Base-by-base conservation (phyloP, 768 basidiomycete species). In the Naematelia encephala region DNA sequence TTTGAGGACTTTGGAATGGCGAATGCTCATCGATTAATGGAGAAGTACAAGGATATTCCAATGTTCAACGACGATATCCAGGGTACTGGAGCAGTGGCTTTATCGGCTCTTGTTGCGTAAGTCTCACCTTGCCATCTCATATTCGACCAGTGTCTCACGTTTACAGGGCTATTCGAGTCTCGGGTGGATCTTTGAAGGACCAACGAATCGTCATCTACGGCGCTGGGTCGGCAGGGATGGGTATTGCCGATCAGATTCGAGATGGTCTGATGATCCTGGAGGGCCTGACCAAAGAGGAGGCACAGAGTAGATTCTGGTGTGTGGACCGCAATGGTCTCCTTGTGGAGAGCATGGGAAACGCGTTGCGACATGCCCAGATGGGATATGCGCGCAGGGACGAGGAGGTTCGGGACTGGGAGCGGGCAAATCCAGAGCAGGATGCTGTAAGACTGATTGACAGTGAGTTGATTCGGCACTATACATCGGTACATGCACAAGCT, bases 171-270 rank as follows among this genome's bases (percentile, higher is more conserved):
- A 68, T 73, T 51, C 59, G 60, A 34, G 64, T 73, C 2, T 59
- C 3, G 1, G 67, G 65, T 5, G 25, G 34, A 30, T 82, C 81
- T 61, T 81, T 93, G 27, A 78, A 83, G 4, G 86, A 89, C 59
- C 90, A 92, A 72, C 83, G 89, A 14, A 85, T 85, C 70, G 80
- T 91, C 59, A 81, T 91, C 57, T 89, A 87, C 74, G 90, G 90
- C 11, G 87, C 88, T 0, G 90, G 79, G 19, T 71, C 71, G 0
- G 90, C 90, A 0, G 90, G 91, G 1, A 81, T 89, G 61, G 91
- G 90, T 19, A 89, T 73, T 47, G 68, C 71, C 56, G 80, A 80
- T 39, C 89, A 90, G 67, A 78, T 92, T 53, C 83, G 88, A 14
- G 87, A 88, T 64, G 90, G 88, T 3, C 85, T 91, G 57, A 81